A percentile compares a stretch with the other conserved stretches of the same genome.
Conservation (phyloP, 1,284 basidiomycete genomes). For the Sanguinoderma infundibulare region DNA sequence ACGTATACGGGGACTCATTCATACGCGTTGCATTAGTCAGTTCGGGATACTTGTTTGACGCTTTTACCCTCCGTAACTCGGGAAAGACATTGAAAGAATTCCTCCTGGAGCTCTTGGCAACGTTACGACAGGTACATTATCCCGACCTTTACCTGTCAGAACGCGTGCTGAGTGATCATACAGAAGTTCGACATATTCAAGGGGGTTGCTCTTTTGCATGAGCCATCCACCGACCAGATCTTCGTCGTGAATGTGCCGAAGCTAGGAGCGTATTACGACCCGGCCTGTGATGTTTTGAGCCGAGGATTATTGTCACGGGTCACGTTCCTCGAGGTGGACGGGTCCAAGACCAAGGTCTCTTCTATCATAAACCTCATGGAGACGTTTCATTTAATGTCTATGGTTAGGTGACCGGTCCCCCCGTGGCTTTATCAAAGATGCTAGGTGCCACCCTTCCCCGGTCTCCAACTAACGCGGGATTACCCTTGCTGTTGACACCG, state of each 20-base stretch:
- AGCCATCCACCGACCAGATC: conserved; percentile 46
- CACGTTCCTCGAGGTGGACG: conserved; percentile 10
- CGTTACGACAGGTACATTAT: conserved; percentile 36
- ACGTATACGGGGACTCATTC: not conserved
- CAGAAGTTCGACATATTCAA: conserved; percentile 32
- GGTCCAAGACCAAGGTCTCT: conserved; percentile 7
- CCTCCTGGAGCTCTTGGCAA: conserved; percentile 33
- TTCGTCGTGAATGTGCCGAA: conserved; percentile 45
- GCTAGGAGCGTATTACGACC: conserved; percentile 19
- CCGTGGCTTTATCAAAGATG: not conserved
- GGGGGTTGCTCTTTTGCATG: conserved; percentile 44
- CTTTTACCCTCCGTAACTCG: conserved; percentile 32
- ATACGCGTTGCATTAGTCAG: conserved; percentile 26
- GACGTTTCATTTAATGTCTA: not conserved
- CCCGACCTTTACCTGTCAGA: not conserved
- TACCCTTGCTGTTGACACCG: not conserved
- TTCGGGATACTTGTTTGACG: conserved; percentile 47
- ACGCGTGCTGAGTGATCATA: not conserved
- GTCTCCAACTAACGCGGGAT: not conserved
- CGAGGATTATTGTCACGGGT: not conserved
- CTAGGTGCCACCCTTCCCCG: not conserved
- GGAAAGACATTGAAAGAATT: conserved; percentile 19
- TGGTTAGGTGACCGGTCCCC: conserved; percentile 1
- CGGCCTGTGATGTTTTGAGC: not conserved
- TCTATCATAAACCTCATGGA: not conserved